A percentile compares a stretch with the other conserved stretches of the same genome.
Evolutionary conservation across 225 moss, liverwort and hornwort genomes (phyloP).

Genomic region (Rhytidiadelphus loreus): DNA sequence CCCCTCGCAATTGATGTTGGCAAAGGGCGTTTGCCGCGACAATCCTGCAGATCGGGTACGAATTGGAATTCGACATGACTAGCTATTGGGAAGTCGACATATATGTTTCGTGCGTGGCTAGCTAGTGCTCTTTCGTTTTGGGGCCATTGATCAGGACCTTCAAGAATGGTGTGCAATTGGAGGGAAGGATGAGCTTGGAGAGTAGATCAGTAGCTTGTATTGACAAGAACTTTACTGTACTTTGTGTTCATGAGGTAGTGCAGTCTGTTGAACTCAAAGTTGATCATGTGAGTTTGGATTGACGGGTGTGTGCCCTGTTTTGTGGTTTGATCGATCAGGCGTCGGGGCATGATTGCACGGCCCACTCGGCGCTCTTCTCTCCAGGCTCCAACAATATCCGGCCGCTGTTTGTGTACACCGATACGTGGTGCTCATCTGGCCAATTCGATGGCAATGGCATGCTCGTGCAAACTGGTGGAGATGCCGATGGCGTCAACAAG

Average conservation of each 20-base stretch:
- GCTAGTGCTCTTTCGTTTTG: not conserved
- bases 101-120: too few relatives aligned
- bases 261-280: too few relatives aligned
- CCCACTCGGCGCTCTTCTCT: constrained; percentile 38
- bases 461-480: constrained; percentile 49
- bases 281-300: not conserved
- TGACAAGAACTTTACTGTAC: not conserved
- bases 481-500: constrained; percentile 23
- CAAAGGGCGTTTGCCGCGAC: constrained; percentile 16
- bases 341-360: constrained; percentile 26
- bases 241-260: not conserved
- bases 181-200: not conserved
- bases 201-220: not conserved
- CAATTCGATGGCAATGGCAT: constrained; percentile 27
- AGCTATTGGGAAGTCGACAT: not conserved
- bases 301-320: not conserved
- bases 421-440: constrained; percentile 54
- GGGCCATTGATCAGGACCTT: not conserved
- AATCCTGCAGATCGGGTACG: constrained; percentile 25
- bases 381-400: constrained; percentile 18
- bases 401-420: constrained; percentile 31
- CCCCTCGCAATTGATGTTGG: constrained; percentile 18
- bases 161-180: not conserved
- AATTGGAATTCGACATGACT: not conserved
- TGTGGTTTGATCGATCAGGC: constrained; percentile 1